Evolutionary conservation across 139 green algal species (phyloP), one percentile per base, ranked within the genome.

Genomic region (Closterium sp.): DNA sequence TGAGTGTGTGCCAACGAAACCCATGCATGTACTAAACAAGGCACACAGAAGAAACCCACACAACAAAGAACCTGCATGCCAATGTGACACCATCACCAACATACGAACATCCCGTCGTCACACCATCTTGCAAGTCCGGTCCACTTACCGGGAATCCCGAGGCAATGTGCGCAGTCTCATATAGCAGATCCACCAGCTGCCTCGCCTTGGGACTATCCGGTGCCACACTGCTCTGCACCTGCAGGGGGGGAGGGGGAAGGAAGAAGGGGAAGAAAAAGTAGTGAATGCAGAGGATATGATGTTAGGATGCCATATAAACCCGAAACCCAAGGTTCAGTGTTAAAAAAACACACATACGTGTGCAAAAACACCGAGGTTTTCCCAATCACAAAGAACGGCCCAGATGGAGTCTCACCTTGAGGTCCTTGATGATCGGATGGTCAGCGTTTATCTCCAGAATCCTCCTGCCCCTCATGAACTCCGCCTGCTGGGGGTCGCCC

Each of bases 391-490:
- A 22, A 22, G 3, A 4, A 70, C 50, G 17, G 50, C 13, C 50
- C 50, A 22, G 50, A 73, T 73, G 88, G 84, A n/a, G 11, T 29
- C 31, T 32, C 32, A 88, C 31, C 89, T 97, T 97, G 89, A 99
- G 95, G 19, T 96, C 95, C 70, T 95, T 31, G 86, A 99, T 96
- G 87, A 99, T 96, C 30, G 97, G 95, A 91, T 97, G 96, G 42
- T 97, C 92, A 2, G 98, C 97, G 96, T 99, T 99, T 92, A 99
- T 97, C 96, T 99, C 98, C 95, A 99, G 95, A 86, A 98, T 99
- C 93, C 98, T 97, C 31, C 96, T 94, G 4, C 98, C 98, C 32
- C 96, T 96, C 98, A 99, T 99, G 96, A 98, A 99, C 89, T 99
- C 98, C 93, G 98, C 97, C 85, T 93, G 90, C 29, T 97, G 95